Base-by-base conservation (phyloP, 2,329 filamentous ascomycete species). In the Pseudogymnoascus sp. region DNA sequence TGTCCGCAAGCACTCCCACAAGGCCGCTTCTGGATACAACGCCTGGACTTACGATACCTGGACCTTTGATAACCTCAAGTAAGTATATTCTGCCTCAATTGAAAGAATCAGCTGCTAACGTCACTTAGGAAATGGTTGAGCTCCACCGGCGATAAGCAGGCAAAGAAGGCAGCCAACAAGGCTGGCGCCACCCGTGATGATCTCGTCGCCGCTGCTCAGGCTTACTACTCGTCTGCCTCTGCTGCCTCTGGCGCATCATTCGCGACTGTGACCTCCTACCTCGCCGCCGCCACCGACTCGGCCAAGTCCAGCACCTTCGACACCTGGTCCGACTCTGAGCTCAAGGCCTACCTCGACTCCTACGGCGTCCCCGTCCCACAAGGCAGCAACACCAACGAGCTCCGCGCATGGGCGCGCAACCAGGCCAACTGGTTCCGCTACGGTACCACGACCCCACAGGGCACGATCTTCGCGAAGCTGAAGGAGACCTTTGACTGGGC, bases 21-120 rank as follows among this genome's bases (percentile, higher is more conserved):
- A 88, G 75, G 87, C 86, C 54, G 79, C 85, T 7, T 79, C 79
- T 57, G 85, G 84, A 16, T 90, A 83, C 77, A 87, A 78, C 63
- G 83, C 86, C 2, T 92, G 89, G 88, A 90, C 86, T 14, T 92
- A 91, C 71, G 88, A 92, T 66, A 90, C 90, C 64, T 86, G 88
- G 74, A 88, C 84, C 38, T 79, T 81, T 59, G 86, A 90, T 2
- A 88, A 89, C 69, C 74, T 93, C 54, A 86, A 85, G 78, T 80
- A 73, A 70, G 76, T 65, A 4, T 50, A 50, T 50, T 16, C 20
- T 30, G 4, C 14, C 12, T 18, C 6, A n/a, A 9, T 33, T 39
- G 9, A 12, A 37, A 38, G 20, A 12, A 35, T 50, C 1, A 12
- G 14, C 36, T 20, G 5, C 28, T 58, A 38, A 62, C n/a, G 16